Conservation (phyloP, 345 rosid species). For the thale cress (Arabidopsis thaliana) region TAIR10.1 NC_003076.8:10035501-10036000, state of each 20-base stretch:
- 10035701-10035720: slow-evolving; percentile 99
- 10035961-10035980: slow-evolving; percentile 98
- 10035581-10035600: no score
- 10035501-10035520: no score
- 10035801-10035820: slow-evolving; percentile 99
- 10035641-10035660: no score
- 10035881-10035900: not conserved
- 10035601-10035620: no score
- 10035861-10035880: slow-evolving; percentile 63
- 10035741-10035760: slow-evolving; percentile 75
- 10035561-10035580: no score
- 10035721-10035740: slow-evolving; percentile 99
- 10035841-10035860: slow-evolving; percentile 98
- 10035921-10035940: not conserved
- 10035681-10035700: slow-evolving; percentile 95
- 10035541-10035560: no score
- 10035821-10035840: slow-evolving; percentile 78
- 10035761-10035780: slow-evolving; percentile 47
- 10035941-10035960: not conserved
- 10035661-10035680: not conserved
- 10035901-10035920: not conserved
- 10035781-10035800: slow-evolving; percentile 93
- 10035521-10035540: no score
- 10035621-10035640: no score
- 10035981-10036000: no score